Base-by-base conservation (phyloP, 2,329 filamentous ascomycete genomes). In the Gaeumannomyces sp. region DNA sequence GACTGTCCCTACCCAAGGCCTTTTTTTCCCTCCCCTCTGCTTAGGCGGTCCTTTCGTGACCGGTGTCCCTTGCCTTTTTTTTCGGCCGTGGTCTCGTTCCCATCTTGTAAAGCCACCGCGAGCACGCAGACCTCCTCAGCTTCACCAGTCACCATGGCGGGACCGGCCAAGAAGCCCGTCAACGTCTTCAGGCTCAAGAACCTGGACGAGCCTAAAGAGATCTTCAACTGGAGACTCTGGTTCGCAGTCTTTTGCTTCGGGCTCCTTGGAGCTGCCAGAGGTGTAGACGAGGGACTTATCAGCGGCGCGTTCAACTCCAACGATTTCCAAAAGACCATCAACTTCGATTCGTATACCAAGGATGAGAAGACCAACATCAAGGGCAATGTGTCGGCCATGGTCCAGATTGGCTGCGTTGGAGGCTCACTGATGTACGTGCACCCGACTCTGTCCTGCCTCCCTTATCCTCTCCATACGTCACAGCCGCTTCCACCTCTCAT, bases 311-410 rank as follows among this genome's bases (percentile, higher is more conserved):
- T 90, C 75, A 84, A 85, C 71, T 86, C 86, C 14, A 78, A 81
- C 67, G 80, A 87, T 61, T 91, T 91, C 73, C 81, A 87, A 68
- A 69, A 74, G 0, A 80, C 79, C 50, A 88, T 91, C 72, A 71
- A 85, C 68, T 85, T 86, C 66, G 76, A 79, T 4, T 78, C 79
- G 2, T 86, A 87, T 70, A 78, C 76, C 58, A 70, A 75, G 0
- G 77, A 81, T 4, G 81, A 85, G 62, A 78, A 83, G 71, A 86
- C 89, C 66, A 86, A 90, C 73, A 87, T 89, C 76, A 86, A 89
- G 76, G 86, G 83, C 69, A 93, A 93, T 74, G 89, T 93, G 65
- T 89, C 89, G 1, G 85, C 89, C 59, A 93, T 93, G 90, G 90
- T 93, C 0, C 90, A 92, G 75, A 85, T 93, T 70, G 90, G 90